Evolutionary conservation across 495 filamentous ascomycete genomes (phyloP), one percentile per base, ranked within the genome.

Genomic region (Aspergillus homomorphus): DNA sequence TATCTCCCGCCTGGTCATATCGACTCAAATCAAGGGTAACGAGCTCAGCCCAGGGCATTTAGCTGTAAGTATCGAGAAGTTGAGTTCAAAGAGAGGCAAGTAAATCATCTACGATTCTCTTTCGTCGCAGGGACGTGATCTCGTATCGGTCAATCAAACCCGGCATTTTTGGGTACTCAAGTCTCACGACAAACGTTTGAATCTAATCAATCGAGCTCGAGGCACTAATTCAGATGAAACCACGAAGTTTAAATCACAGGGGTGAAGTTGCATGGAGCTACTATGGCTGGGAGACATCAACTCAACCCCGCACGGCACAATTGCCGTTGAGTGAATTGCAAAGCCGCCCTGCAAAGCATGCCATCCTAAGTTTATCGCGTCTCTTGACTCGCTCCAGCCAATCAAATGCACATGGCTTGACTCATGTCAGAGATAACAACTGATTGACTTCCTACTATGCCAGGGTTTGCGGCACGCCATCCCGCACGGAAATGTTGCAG

Each of bases 31-130:
- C 82, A 14, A 86, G 71, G 10, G 78, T 84, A 22, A 81, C 66
- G 5, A 86, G 74, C 19, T 86, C 82, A 19, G 82, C 80, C 81
- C 80, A 84, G 45, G 75, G 70, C 43, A 82, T 72, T 79, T 21
- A 22, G 45, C 33, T 16, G 50, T 62, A 58, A 64, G 63, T 21
- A 44, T 42, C 24, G 5, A 16, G 22, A 16, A 56, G 28, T 43
- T 7, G 2, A 3, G n/a, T 42, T 5, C 16, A 20, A 49, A 15
- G 23, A 16, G 24, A 41, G 18, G 4, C n/a, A 16, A 8, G 19
- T 2, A 48, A 12, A n/a, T n/a, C 15, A 60, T 77, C 66, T 45
- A 78, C 77, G 68, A 50, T 78, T 63, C 58, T 71, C 77, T 53
- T 80, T 70, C 1, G 78, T 80, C 28, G 70, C 76, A 19, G 78